A percentile compares a stretch with the other conserved stretches of the same genome.
Conservation (phyloP, 306 rosid species). For the Coriaria nepalensis region DNA sequence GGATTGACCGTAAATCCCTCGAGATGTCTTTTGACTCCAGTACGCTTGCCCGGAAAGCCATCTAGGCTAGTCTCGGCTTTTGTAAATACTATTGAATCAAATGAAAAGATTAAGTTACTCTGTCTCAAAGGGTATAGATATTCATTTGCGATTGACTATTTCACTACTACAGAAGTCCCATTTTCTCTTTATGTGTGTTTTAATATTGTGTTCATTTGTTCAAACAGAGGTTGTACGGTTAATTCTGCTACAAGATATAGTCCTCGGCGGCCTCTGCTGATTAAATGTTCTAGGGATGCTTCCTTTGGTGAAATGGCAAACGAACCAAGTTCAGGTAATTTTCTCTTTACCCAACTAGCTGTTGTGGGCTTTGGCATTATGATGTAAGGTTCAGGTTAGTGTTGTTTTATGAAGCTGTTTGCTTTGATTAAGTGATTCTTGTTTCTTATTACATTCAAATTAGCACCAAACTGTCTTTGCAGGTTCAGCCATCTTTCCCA, state of each 20-base stretch:
- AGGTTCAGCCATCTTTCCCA: slow-evolving; percentile 71
- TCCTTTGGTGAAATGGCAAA: slow-evolving; percentile 56
- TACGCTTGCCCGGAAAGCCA: slow-evolving; percentile 15
- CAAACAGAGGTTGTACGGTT: slow-evolving; percentile 18
- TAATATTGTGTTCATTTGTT: slow-evolving; percentile 7
- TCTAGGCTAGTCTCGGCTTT: slow-evolving; percentile 14
- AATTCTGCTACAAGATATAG: slow-evolving; percentile 22
- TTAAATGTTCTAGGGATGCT: slow-evolving; percentile 74
- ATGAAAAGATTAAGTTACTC: slow-evolving; percentile 19
- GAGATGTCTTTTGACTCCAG: slow-evolving; percentile 39
- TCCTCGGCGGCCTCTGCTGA: slow-evolving; percentile 18
- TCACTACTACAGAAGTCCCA: no score
- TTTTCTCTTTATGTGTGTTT: neutral
- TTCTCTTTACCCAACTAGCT: no score
- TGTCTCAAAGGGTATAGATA: slow-evolving; percentile 36
- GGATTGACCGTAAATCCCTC: slow-evolving; percentile 51
- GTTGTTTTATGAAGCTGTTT: neutral
- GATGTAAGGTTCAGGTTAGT: no score
- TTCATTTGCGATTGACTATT: neutral
- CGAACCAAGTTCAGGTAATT: slow-evolving; percentile 37
- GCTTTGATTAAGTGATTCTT: neutral
- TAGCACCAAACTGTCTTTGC: slow-evolving; percentile 13
- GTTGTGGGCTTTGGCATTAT: no score
- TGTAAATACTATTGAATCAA: slow-evolving; percentile 16
- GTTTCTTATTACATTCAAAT: no score